phyloP scores from a whole-genome alignment of 2,329 filamentous ascomycete genomes.

The Chaetomium strumarium region DNA sequence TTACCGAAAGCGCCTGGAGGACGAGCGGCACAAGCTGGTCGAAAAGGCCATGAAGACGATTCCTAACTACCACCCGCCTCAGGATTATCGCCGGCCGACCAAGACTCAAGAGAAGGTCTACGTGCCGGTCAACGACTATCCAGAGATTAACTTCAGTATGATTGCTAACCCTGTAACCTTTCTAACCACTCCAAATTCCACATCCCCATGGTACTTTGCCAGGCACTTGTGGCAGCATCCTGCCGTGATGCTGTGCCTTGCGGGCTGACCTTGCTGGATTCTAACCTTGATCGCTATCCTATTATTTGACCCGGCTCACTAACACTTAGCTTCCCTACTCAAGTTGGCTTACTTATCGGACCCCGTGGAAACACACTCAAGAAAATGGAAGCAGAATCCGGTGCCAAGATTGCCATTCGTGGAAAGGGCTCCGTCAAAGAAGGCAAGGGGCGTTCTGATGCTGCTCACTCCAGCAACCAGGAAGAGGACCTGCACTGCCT shows the following conservation, averaged over 20 bases:
- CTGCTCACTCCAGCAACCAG: slow-evolving; percentile 98
- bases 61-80: slow-evolving; percentile 97
- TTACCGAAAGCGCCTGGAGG: slow-evolving; percentile 95
- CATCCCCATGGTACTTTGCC: slow-evolving; percentile 40
- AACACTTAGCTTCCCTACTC: slow-evolving; percentile 83
- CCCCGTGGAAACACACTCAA: slow-evolving; percentile 99
- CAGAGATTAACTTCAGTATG: slow-evolving; percentile 99
- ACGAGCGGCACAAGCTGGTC: slow-evolving; percentile 97
- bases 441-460: slow-evolving; percentile 97
- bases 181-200: slow-evolving; percentile 51
- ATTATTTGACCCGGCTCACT: slow-evolving; percentile 53
- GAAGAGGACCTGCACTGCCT: slow-evolving; percentile 98
- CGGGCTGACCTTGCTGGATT: slow-evolving; percentile 30
- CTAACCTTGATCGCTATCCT: slow-evolving; percentile 33
- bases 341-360: slow-evolving; percentile 99
- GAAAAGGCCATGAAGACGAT: slow-evolving; percentile 99
- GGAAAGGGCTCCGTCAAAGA: slow-evolving; percentile 99
- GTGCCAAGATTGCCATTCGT: slow-evolving; percentile 97
- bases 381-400: slow-evolving; percentile 98
- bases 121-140: slow-evolving; percentile 99
- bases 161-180: slow-evolving; percentile 97
- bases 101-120: slow-evolving; percentile 99
- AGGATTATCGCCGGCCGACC: slow-evolving; percentile 96
- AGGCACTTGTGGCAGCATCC: slow-evolving; percentile 33
- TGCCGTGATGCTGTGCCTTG: slow-evolving; percentile 26